Evolutionary conservation across 768 basidiomycete species (phyloP).

Genomic region (Paxillus rubicundulus): DNA sequence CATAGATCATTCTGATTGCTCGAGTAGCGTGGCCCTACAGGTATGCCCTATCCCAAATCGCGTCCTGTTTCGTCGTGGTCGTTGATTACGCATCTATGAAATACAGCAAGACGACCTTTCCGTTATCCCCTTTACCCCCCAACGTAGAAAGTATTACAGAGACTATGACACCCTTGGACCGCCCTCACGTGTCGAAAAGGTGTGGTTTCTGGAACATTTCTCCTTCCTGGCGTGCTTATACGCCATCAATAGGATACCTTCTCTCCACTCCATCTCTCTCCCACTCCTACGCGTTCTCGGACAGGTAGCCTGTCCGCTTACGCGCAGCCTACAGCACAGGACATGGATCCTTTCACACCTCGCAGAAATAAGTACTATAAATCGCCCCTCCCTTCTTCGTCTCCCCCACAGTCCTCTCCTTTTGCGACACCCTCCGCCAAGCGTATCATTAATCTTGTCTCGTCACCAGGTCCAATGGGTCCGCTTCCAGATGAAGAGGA

Average conservation of each 20-base stretch:
- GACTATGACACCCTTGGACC: slow-evolving; percentile 34
- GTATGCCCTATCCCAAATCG: slow-evolving; percentile 34
- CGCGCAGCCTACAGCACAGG: slow-evolving; percentile 30
- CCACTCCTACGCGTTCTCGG: slow-evolving; percentile 40
- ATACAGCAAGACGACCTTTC: slow-evolving; percentile 28
- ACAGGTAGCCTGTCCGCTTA: slow-evolving; percentile 31
- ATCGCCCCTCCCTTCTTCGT: slow-evolving; percentile 59
- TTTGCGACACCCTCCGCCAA: slow-evolving; percentile 57
- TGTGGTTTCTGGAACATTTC: slow-evolving; percentile 8
- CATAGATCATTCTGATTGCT: slow-evolving; percentile 31
- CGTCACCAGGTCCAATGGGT: slow-evolving; percentile 79
- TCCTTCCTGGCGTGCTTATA: slow-evolving; percentile 2
- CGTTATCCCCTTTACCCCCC: slow-evolving; percentile 52
- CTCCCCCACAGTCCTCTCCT: slow-evolving; percentile 58
- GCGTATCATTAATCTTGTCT: slow-evolving; percentile 68
- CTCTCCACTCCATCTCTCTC: slow-evolving; percentile 43
- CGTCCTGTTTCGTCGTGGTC: slow-evolving; percentile 23
- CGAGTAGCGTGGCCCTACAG: slow-evolving; percentile 32
- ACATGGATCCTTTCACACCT: slow-evolving; percentile 49
- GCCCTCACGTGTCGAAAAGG: slow-evolving; percentile 31
- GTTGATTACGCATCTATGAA: slow-evolving; percentile 24
- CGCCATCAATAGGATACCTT: slow-evolving; percentile 14
- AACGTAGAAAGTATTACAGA: slow-evolving; percentile 60
- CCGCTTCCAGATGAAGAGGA: slow-evolving; percentile 62
- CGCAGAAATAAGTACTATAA: slow-evolving; percentile 41